Evolutionary conservation across 2,329 filamentous ascomycete genomes (phyloP).

Genomic region (Fusarium clavum): DNA sequence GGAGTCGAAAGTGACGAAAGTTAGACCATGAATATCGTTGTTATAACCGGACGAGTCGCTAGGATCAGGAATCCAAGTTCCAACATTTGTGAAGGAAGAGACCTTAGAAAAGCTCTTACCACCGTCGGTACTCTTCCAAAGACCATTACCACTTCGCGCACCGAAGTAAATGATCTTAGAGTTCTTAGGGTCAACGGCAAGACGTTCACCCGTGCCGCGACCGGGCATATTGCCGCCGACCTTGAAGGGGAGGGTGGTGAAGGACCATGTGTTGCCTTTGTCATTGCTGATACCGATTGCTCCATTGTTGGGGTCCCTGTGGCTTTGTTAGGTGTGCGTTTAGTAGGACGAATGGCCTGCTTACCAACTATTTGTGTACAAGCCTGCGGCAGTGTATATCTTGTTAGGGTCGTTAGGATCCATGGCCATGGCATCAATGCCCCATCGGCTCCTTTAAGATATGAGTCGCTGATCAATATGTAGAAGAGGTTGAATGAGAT

Average conservation of each 20-base stretch:
- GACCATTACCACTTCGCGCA: constrained; percentile 67
- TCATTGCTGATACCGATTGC: constrained; percentile 66
- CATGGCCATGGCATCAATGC: constrained; percentile 66
- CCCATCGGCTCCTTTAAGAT: constrained; percentile 63
- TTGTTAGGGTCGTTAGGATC: constrained; percentile 64
- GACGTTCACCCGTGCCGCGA: constrained; percentile 67
- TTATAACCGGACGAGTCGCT: constrained; percentile 59
- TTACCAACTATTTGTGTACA: constrained; percentile 68
- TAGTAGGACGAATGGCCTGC: fast-evolving
- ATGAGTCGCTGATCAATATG: background rate
- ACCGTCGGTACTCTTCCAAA: constrained; percentile 68
- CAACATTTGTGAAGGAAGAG: constrained; percentile 61
- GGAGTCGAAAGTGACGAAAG: constrained; percentile 67
- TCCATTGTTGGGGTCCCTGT: constrained; percentile 64
- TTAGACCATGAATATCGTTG: constrained; percentile 59
- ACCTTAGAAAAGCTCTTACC: constrained; percentile 67
- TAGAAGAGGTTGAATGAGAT: fast-evolving
- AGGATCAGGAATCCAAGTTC: constrained; percentile 60
- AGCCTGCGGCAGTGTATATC: constrained; percentile 65
- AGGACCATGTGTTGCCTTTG: constrained; percentile 63
- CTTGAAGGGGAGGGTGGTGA: constrained; percentile 66
- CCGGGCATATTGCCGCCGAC: constrained; percentile 72
- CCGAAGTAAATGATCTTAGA: constrained; percentile 69
- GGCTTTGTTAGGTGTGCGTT: fast-evolving
- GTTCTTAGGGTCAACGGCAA: constrained; percentile 68